These are phyloP conservation scores for Cadophora gregata DNA, from an alignment of 2,329 filamentous ascomycete species.

Conservation along the genomic window DNA sequence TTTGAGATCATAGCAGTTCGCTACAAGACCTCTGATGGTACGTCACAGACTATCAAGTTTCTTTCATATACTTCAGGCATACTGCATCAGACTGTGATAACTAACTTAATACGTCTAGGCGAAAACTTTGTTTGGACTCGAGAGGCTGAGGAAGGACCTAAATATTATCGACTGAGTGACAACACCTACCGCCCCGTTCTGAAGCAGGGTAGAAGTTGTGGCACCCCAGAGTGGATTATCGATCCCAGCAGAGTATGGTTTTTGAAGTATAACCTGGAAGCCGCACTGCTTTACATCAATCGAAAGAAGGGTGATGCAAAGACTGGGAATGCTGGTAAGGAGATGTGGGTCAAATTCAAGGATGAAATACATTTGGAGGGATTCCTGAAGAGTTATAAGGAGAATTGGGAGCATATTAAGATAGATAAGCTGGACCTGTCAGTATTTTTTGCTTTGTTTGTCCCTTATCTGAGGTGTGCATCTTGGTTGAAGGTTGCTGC, in stretches of 20 bases:
- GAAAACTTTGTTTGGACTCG: not conserved
- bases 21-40: not conserved
- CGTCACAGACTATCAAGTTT: not conserved
- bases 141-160: not conserved
- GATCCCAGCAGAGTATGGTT: not conserved
- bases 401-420: not conserved
- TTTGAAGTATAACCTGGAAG: not conserved
- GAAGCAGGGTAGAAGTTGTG: not conserved
- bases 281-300: not conserved
- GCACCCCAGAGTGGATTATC: not conserved
- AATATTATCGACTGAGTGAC: not conserved
- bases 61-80: not conserved
- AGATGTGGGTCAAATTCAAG: constrained; percentile 5
- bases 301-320: not conserved
- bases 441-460: not conserved
- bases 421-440: not conserved
- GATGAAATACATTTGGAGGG: not conserved
- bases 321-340: not conserved
- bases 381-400: not conserved
- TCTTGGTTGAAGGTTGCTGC: not conserved
- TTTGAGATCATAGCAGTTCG: constrained; percentile 2
- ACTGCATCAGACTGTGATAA: not conserved
- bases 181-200: not conserved
- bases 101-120: not conserved
- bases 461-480: no score